A percentile compares a stretch with the other conserved stretches of the same genome.
These are phyloP conservation scores for Kalanchoe fedtschenkoi DNA, from an alignment of 164 flowering plant species.

Conservation along the genomic window DNA sequence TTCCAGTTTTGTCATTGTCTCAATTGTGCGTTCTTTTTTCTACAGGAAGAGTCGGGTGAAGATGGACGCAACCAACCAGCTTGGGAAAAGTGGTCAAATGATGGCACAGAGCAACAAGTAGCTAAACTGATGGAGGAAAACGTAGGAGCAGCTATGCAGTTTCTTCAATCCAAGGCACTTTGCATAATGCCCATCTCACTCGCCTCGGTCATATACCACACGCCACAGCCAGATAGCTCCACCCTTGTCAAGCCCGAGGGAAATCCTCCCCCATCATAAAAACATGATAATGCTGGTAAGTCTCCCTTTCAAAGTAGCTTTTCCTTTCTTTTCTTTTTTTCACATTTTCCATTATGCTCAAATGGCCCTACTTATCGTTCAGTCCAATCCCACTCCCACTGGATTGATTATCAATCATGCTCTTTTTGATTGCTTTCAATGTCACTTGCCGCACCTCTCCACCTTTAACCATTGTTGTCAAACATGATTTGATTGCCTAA, in stretches of 20 bases:
- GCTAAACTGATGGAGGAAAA: slow-evolving; percentile 88
- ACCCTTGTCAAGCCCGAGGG: slow-evolving; percentile 38
- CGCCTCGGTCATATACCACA: slow-evolving; percentile 60
- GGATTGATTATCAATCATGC: slow-evolving; percentile 3
- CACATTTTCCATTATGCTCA: slow-evolving; percentile 13
- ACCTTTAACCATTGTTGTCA: slow-evolving; percentile 30
- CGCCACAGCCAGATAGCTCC: slow-evolving; percentile 40
- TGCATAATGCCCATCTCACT: slow-evolving; percentile 86
- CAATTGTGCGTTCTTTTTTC: neutral
- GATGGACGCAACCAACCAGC: slow-evolving; percentile 45
- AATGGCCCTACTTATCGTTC: slow-evolving; percentile 13
- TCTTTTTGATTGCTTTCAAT: slow-evolving; percentile 41
- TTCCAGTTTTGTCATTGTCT: neutral
- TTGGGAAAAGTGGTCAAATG: slow-evolving; percentile 72
- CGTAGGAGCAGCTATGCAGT: slow-evolving; percentile 86
- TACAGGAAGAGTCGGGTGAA: slow-evolving; percentile 41
- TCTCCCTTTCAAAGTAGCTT: neutral
- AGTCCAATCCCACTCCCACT: slow-evolving; percentile 12
- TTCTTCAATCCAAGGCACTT: slow-evolving; percentile 69
- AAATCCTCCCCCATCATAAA: slow-evolving; percentile 24
- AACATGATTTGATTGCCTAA: slow-evolving; percentile 32
- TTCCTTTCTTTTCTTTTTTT: slow-evolving; percentile 5
- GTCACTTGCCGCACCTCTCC: slow-evolving; percentile 47
- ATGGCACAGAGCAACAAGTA: slow-evolving; percentile 62
- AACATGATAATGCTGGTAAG: neutral